Evolutionary conservation across 2,329 filamentous ascomycete species (phyloP).

Genomic region (Calonectria leucothoes): DNA sequence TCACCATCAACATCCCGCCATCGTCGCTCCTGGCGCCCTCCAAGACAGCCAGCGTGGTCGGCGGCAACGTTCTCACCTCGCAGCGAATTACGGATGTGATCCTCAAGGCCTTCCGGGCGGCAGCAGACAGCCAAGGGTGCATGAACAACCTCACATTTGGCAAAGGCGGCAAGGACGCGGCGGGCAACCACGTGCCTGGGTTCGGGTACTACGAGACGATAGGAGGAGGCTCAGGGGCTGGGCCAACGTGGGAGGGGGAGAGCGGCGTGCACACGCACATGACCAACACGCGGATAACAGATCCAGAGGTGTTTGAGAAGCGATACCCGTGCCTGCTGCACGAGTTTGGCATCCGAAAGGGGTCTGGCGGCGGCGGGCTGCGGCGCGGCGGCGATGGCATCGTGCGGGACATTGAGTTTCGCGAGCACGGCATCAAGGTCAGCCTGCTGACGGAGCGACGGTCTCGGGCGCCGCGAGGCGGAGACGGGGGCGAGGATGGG

Average conservation of each 20-base stretch:
- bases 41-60: constrained; percentile 82
- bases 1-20: constrained; percentile 78
- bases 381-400: constrained; percentile 80
- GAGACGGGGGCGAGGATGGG: constrained; percentile 75
- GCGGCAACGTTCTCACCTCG: constrained; percentile 75
- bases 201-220: constrained; percentile 93
- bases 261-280: constrained; percentile 85
- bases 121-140: constrained; percentile 81
- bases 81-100: constrained; percentile 55
- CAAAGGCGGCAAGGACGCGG: constrained; percentile 77
- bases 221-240: constrained; percentile 80
- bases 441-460: constrained; percentile 28
- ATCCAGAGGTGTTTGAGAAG: constrained; percentile 82
- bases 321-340: constrained; percentile 76
- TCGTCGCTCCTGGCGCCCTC: constrained; percentile 81
- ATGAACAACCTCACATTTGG: constrained; percentile 88
- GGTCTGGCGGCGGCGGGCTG: constrained; percentile 68
- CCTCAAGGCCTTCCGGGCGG: constrained; percentile 78
- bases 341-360: constrained; percentile 73
- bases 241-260: constrained; percentile 78
- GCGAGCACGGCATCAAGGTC: constrained; percentile 25
- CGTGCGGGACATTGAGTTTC: constrained; percentile 80
- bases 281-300: constrained; percentile 88
- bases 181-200: constrained; percentile 60
- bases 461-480: constrained; percentile 72